These are phyloP conservation scores for Lablab purpureus DNA, from an alignment of 306 rosid species.

Conservation along the genomic window DNA sequence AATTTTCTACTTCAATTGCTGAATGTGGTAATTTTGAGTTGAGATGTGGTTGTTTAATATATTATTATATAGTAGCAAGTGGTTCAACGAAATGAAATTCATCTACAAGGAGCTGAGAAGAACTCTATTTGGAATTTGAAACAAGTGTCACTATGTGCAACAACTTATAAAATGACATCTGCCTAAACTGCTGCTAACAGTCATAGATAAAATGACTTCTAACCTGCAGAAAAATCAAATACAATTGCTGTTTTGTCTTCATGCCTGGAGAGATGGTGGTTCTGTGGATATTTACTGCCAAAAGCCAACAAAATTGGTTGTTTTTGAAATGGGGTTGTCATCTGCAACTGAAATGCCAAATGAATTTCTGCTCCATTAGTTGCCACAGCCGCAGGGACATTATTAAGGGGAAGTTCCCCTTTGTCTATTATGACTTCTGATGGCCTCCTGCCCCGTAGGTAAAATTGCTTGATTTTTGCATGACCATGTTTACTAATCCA, in stretches of 20 bases:
- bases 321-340: conserved; percentile 20
- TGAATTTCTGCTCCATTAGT: conserved; percentile 21
- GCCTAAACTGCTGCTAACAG: not conserved
- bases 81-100: not conserved
- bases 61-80: not conserved
- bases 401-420: conserved; percentile 12
- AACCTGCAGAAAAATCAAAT: conserved; percentile 18
- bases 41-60: not conserved
- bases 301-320: conserved; percentile 28
- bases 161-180: conserved; percentile 20
- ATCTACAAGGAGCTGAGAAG: not conserved
- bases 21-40: conserved; percentile 5
- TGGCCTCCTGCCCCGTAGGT: conserved; percentile 4
- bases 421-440: conserved; percentile 29
- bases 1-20: not conserved
- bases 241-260: conserved; percentile 12
- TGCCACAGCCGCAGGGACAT: conserved; percentile 31
- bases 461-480: conserved; percentile 23
- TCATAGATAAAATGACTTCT: not conserved
- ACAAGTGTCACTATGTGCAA: not conserved
- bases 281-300: conserved; percentile 32
- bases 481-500: conserved; percentile 36
- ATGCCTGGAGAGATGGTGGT: conserved; percentile 20
- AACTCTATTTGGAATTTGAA: not conserved
- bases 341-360: conserved; percentile 30